Evolutionary conservation across 1,284 basidiomycete species (phyloP).

Genomic region (Stereum hirsutum): DNA sequence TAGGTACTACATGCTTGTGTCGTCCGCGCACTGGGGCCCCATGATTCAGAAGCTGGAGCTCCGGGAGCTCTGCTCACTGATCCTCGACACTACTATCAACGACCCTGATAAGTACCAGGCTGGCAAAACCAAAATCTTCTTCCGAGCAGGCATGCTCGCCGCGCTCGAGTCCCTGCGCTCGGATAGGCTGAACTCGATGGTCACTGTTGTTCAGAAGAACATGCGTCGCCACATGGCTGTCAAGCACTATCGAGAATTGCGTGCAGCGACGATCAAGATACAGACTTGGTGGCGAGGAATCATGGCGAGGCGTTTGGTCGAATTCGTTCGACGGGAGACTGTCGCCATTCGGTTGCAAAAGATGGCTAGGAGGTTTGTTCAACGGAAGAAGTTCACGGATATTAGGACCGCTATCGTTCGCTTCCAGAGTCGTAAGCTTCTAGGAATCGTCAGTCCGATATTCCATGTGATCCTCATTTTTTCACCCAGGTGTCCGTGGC

Average conservation of each 20-base stretch:
- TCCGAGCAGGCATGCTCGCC: slow-evolving; percentile 99
- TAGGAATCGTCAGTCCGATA: slow-evolving; percentile 1
- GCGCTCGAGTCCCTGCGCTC: slow-evolving; percentile 88
- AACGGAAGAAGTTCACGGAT: slow-evolving; percentile 63
- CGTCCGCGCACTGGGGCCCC: slow-evolving; percentile 78
- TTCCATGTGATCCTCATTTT: slow-evolving; percentile 8
- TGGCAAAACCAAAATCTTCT: slow-evolving; percentile 98
- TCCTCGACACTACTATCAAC: slow-evolving; percentile 81
- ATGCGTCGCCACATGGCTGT: slow-evolving; percentile 81
- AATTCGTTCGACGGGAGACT: slow-evolving; percentile 62
- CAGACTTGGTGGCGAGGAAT: slow-evolving; percentile 94
- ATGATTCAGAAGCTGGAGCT: slow-evolving; percentile 79
- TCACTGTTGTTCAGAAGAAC: slow-evolving; percentile 97
- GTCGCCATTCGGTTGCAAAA: slow-evolving; percentile 78
- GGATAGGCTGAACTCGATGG: slow-evolving; percentile 81
- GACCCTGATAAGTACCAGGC: slow-evolving; percentile 97
- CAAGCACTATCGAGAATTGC: slow-evolving; percentile 72
- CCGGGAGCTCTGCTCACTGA: slow-evolving; percentile 75
- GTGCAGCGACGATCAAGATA: slow-evolving; percentile 71
- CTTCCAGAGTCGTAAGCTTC: slow-evolving; percentile 78
- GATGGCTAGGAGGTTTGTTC: slow-evolving; percentile 63
- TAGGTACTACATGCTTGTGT: slow-evolving; percentile 95
- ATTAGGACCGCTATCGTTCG: slow-evolving; percentile 58
- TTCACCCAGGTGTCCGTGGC: slow-evolving; percentile 71
- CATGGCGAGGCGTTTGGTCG: slow-evolving; percentile 66